Base-by-base conservation (phyloP, 331 rosid species). In the Erythrophleum ivorense region DNA sequence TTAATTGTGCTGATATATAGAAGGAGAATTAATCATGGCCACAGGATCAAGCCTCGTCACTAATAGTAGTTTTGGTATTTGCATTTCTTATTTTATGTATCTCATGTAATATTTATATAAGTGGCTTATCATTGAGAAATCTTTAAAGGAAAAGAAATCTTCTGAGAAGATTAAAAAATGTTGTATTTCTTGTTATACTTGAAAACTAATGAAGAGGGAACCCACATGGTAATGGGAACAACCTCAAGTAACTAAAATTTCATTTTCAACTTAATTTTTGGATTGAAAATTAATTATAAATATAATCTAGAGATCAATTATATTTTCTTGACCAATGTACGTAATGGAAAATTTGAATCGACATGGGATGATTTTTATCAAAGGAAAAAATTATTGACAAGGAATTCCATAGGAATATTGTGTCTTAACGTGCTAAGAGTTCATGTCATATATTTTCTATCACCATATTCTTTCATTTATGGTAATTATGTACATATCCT, bases 1-100 rank as follows among this genome's bases (percentile, higher is more conserved):
- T 50, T 85, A 14, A 15, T 18, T 29, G 67, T 29, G 52, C 24
- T 33, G 49, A 54, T 50, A 24, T 57, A 9, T 1, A 18, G 4
- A 34, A 76, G 71, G 74, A 48, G 73, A 72, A 21, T 38, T 38
- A 67, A 57, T 81, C 48, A 46, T 46, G 72, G 18, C 6, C 57
- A 13, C 46, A 36, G 18, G 34, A 53, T 31, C 24, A 59, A 71
- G 73, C 19, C 15, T 36, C 43, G 14, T 55, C 66, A 4, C 3
- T 66, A 57, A 10, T 16, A 2, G 12, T 58, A 63, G 72, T 45
- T 7, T 33, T 31, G 11, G 0, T 15, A 49, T 14, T 31, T 14
- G 4, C 45, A 6, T 14, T 36, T 29, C 8, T 31, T 6, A 21
- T 71, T 12, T 43, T 50, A 7, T 9, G 53, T 33, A 2, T 49